Conservation (phyloP, 1,284 basidiomycete genomes). For the Leccinum ponderosum region DNA sequence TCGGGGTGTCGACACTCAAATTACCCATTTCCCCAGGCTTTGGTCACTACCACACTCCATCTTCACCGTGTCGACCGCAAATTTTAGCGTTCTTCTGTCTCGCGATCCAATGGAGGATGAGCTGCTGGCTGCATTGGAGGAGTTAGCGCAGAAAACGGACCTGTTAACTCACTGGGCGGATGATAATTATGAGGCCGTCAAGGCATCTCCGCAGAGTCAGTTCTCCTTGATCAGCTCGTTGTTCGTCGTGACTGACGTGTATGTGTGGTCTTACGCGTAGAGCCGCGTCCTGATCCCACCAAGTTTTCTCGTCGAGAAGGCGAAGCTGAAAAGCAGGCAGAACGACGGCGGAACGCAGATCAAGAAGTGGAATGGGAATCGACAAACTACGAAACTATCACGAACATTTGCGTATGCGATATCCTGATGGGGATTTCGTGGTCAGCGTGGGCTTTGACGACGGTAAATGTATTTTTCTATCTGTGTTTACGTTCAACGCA, state of each 20-base stretch:
- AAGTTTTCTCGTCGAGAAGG: conserved; percentile 71
- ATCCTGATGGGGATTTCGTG: conserved; percentile 68
- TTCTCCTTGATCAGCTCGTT: conserved; percentile 17
- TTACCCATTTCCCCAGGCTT: conserved; percentile 39
- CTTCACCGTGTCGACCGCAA: conserved; percentile 54
- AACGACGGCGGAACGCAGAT: conserved; percentile 64
- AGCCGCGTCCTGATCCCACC: conserved; percentile 71
- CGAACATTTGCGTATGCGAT: conserved; percentile 75
- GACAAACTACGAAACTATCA: conserved; percentile 70
- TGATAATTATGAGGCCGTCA: conserved; percentile 84
- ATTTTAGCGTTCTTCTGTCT: conserved; percentile 39
- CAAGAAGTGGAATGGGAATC: conserved; percentile 81
- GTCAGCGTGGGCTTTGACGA: conserved; percentile 78
- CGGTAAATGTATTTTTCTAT: conserved; percentile 44
- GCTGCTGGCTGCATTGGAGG: conserved; percentile 76
- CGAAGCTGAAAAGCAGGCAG: conserved; percentile 68
- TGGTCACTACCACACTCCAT: conserved; percentile 39
- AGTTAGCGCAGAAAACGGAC: conserved; percentile 93
- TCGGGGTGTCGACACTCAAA: conserved; percentile 58
- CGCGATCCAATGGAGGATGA: conserved; percentile 83
- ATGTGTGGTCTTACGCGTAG: conserved; percentile 36
- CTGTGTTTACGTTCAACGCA: background rate
- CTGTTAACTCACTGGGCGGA: conserved; percentile 94
- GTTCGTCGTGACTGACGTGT: conserved; percentile 4
- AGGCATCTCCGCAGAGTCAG: conserved; percentile 74